phyloP scores from a whole-genome alignment of 495 filamentous ascomycete genomes.

The Tuber borchii region DNA sequence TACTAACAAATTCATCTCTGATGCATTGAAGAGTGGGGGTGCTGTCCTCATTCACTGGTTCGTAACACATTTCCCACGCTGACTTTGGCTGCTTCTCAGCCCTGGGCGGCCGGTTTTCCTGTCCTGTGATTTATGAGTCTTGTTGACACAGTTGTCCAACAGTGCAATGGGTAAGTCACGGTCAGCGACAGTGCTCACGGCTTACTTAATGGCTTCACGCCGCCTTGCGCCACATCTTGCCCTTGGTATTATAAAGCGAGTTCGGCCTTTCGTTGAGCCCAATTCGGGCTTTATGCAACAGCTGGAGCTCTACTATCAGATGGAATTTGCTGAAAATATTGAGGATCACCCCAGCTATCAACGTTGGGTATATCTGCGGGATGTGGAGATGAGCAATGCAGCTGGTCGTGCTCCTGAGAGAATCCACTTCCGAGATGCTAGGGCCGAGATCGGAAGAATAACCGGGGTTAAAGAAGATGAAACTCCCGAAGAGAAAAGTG shows the following conservation, averaged over 20 bases:
- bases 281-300: conserved; percentile 86
- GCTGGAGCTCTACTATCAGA: conserved; percentile 74
- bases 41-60: conserved; percentile 71
- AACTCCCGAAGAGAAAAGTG: conserved; percentile 21
- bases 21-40: conserved; percentile 61
- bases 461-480: conserved; percentile 44
- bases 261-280: conserved; percentile 69
- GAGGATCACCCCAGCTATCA: conserved; percentile 69
- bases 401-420: conserved; percentile 64
- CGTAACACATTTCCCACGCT: conserved; percentile 30
- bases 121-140: conserved; percentile 1
- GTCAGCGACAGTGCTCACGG: conserved; percentile 73
- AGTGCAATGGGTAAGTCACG: conserved; percentile 97
- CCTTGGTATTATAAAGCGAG: conserved; percentile 56
- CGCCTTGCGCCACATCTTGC: conserved; percentile 55
- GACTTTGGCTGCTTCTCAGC: conserved; percentile 5
- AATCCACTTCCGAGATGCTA: conserved; percentile 81
- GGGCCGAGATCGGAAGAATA: conserved; percentile 21
- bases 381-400: conserved; percentile 65
- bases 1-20: conserved; percentile 74
- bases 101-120: background rate
- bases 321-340: conserved; percentile 55
- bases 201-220: conserved; percentile 68
- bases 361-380: conserved; percentile 76
- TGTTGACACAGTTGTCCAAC: conserved; percentile 38